A percentile compares a stretch with the other conserved stretches of the same genome.
These are phyloP conservation scores for Termitomyces sp. DNA, from an alignment of 768 basidiomycete species.

Conservation along the genomic window DNA sequence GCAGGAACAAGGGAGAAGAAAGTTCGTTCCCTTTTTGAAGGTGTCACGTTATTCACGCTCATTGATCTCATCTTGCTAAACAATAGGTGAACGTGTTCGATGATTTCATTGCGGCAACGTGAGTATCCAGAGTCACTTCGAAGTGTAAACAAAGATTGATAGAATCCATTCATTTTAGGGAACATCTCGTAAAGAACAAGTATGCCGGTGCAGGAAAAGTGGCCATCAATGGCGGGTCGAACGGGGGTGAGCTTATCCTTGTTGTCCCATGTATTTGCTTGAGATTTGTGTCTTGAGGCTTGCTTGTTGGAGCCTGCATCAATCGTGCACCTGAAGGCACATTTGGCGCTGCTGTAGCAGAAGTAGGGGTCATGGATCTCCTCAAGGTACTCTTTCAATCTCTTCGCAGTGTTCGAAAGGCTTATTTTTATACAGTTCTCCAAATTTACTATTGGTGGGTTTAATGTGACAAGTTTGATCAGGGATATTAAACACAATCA, in stretches of 20 bases:
- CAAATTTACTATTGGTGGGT: conserved; percentile 67
- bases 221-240: conserved; percentile 74
- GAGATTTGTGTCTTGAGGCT: conserved; percentile 31
- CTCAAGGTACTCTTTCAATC: conserved; percentile 48
- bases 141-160: background rate
- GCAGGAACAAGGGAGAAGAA: conserved; percentile 68
- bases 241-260: conserved; percentile 53
- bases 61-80: background rate
- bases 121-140: conserved; percentile 19
- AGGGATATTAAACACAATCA: background rate
- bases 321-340: conserved; percentile 72
- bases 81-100: conserved; percentile 66
- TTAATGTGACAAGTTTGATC: background rate
- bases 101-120: conserved; percentile 82
- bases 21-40: conserved; percentile 26
- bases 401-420: background rate
- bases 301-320: conserved; percentile 80
- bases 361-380: conserved; percentile 78
- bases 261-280: background rate
- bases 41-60: background rate
- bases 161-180: conserved; percentile 26
- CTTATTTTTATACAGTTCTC: conserved; percentile 42
- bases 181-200: conserved; percentile 69
- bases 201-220: conserved; percentile 66
- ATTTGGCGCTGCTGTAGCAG: conserved; percentile 74